Percentiles rank a stretch among this genome's conserved stretches.
Conservation (phyloP, 768 basidiomycete species). For the Arthromyces matolae region DNA sequence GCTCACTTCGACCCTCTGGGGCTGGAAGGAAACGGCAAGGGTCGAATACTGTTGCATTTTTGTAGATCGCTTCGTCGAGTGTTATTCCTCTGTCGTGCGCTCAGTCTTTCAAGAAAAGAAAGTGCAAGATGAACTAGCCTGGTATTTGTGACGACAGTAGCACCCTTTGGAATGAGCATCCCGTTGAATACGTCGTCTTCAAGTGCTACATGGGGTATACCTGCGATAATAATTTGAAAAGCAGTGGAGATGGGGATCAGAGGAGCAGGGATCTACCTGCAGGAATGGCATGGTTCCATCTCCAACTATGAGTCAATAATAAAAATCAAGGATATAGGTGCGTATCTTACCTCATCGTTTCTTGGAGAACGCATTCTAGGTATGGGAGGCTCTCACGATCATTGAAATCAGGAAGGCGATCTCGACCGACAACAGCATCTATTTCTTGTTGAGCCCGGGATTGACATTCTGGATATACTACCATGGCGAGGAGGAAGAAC, state of each 20-base stretch:
- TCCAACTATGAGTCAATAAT: background rate
- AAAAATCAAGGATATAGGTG: background rate
- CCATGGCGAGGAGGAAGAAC: slow-evolving; percentile 37
- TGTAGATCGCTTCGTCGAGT: slow-evolving; percentile 38
- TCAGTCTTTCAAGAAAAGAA: too few relatives aligned
- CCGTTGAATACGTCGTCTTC: background rate
- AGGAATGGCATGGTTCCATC: slow-evolving; percentile 21
- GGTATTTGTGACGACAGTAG: slow-evolving; percentile 31
- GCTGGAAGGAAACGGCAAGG: slow-evolving; percentile 36
- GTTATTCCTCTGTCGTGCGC: slow-evolving; percentile 40
- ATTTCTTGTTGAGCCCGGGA: slow-evolving; percentile 37
- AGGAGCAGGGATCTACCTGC: too few relatives aligned
- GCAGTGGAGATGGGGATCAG: too few relatives aligned
- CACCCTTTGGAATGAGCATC: slow-evolving; percentile 30
- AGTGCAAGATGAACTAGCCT: too few relatives aligned
- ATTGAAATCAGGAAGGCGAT: slow-evolving; percentile 31
- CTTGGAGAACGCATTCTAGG: slow-evolving; percentile 30
- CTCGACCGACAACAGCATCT: slow-evolving; percentile 32
- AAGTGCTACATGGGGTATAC: background rate
- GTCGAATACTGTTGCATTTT: slow-evolving; percentile 34
- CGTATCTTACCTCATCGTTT: slow-evolving; percentile 15
- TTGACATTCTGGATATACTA: slow-evolving; percentile 32
- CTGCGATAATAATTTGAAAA: background rate
- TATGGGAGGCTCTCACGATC: slow-evolving; percentile 32
- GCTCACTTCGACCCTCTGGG: slow-evolving; percentile 13